phyloP scores from a whole-genome alignment of 108 stramenopile species.

The Cyclotella choctawhatcheeana region DNA sequence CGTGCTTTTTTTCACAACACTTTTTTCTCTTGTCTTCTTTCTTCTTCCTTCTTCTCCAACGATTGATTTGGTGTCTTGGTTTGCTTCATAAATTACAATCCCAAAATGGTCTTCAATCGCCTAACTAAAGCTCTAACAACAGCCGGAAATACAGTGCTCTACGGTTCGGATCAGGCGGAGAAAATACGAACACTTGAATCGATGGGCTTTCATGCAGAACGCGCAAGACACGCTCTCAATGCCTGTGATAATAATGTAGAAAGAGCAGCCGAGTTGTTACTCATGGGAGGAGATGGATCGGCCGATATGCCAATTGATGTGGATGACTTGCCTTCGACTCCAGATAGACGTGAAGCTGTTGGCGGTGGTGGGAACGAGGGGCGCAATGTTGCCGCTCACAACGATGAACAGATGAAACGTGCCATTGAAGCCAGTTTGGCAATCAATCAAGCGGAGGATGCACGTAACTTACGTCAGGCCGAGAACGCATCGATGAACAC shows the following conservation, averaged over 20 bases:
- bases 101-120: conserved; percentile 53
- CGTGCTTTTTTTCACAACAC: too few species aligned
- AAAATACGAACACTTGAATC: conserved; percentile 50
- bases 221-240: conserved; percentile 65
- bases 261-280: conserved; percentile 67
- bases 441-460: conserved; percentile 33
- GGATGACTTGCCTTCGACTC: not conserved
- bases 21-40: too few species aligned
- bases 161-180: conserved; percentile 26
- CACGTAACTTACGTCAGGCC: conserved; percentile 26
- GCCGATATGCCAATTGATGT: conserved; percentile 1
- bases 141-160: conserved; percentile 27
- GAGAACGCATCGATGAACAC: conserved; percentile 18
- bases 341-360: not conserved
- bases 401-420: conserved; percentile 46
- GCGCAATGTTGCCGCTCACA: conserved; percentile 40
- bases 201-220: conserved; percentile 75
- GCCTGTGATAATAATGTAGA: conserved; percentile 69
- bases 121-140: conserved; percentile 53
- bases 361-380: conserved; percentile 7
- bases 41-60: too few species aligned
- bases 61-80: too few species aligned
- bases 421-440: conserved; percentile 51
- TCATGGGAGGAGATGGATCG: conserved; percentile 33
- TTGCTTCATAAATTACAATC: too few species aligned